phyloP scores from a whole-genome alignment of 129 eudicot species.

The Rutidosis leptorrhynchoides region DNA sequence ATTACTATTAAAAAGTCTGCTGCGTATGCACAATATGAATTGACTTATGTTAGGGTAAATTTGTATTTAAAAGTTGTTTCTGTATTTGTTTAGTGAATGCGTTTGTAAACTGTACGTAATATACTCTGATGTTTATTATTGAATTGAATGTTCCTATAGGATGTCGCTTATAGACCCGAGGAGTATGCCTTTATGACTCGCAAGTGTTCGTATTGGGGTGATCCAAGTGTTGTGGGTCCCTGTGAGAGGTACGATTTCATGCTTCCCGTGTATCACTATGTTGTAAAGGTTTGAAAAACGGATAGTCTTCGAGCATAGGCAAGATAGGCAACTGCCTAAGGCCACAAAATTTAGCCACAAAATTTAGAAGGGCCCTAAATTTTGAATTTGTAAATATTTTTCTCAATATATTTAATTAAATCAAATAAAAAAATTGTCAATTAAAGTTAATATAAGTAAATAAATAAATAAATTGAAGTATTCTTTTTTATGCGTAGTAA shows the following conservation, averaged over 20 bases:
- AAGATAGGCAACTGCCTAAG: too few species aligned
- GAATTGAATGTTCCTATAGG: slow-evolving; percentile 36
- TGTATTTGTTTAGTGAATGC: not conserved
- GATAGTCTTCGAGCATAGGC: too few species aligned
- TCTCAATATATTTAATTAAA: too few species aligned
- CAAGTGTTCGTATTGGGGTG: slow-evolving; percentile 71
- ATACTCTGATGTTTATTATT: not conserved
- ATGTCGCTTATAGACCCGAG: slow-evolving; percentile 69
- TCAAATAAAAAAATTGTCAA: too few species aligned
- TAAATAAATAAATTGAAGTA: too few species aligned
- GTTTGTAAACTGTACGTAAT: not conserved
- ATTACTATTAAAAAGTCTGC: slow-evolving; percentile 74
- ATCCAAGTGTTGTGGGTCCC: slow-evolving; percentile 44
- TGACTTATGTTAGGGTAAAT: slow-evolving; percentile 77
- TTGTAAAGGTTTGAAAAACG: too few species aligned
- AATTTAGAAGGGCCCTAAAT: too few species aligned
- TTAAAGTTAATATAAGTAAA: too few species aligned
- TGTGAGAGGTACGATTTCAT: slow-evolving; percentile 68
- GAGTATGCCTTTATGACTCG: slow-evolving; percentile 66
- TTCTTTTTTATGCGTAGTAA: too few species aligned
- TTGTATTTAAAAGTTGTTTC: slow-evolving; percentile 31
- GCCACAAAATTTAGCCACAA: too few species aligned
- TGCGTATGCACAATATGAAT: slow-evolving; percentile 64
- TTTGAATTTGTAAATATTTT: too few species aligned
- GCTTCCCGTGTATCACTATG: too few species aligned